Conservation (phyloP, 768 basidiomycete species). For the Podaxis mareebaensis region DNA sequence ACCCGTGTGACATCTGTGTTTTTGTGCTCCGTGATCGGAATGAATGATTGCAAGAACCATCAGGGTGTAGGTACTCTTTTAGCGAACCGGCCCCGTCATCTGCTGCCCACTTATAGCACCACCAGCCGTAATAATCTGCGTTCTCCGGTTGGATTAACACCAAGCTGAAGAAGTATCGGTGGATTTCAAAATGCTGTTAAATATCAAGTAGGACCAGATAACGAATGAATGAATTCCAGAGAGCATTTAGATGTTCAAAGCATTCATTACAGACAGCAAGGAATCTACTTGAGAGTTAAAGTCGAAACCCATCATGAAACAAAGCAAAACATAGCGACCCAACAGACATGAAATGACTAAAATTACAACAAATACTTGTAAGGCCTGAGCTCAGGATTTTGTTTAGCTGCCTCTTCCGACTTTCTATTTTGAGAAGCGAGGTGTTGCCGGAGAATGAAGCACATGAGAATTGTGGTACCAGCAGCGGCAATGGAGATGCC, state of each 20-base stretch:
- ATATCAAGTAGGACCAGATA: too few relatives aligned
- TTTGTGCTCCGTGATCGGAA: not conserved
- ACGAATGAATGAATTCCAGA: too few relatives aligned
- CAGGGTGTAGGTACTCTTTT: not conserved
- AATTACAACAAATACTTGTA: slow-evolving; percentile 5
- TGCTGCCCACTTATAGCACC: too few relatives aligned
- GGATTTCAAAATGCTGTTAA: too few relatives aligned
- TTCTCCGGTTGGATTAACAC: too few relatives aligned
- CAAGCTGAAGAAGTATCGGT: too few relatives aligned
- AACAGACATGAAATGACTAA: not conserved
- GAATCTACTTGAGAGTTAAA: not conserved
- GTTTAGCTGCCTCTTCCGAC: slow-evolving; percentile 20
- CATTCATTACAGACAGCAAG: too few relatives aligned
- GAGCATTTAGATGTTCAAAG: too few relatives aligned
- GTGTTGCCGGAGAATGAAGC: slow-evolving; percentile 30
- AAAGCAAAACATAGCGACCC: not conserved
- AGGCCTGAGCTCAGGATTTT: slow-evolving; percentile 9
- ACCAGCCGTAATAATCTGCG: too few relatives aligned
- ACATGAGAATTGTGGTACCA: slow-evolving; percentile 38
- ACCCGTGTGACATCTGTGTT: not conserved
- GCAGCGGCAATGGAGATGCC: slow-evolving; percentile 56
- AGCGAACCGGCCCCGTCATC: too few relatives aligned
- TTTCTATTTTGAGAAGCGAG: slow-evolving; percentile 26
- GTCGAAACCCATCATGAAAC: not conserved
- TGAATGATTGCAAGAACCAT: not conserved